Evolutionary conservation across 1,284 basidiomycete species (phyloP).

Genomic region (Rhodotorula sp.): DNA sequence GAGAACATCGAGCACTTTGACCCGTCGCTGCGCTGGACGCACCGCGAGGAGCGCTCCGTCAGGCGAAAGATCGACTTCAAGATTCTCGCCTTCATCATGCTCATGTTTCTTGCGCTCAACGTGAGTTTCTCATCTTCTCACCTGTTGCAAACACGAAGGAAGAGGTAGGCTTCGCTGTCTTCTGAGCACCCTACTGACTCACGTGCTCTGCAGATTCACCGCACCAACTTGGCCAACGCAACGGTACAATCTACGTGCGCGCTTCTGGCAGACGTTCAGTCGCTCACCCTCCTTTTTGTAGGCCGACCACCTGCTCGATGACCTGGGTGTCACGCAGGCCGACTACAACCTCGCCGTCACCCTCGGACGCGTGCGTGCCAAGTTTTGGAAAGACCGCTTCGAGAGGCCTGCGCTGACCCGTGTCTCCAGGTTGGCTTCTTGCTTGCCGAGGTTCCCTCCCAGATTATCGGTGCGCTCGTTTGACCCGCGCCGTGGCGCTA

Average conservation of each 20-base stretch:
- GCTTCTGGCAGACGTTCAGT: neutral
- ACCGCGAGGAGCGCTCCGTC: constrained; percentile 48
- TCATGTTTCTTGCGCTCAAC: constrained; percentile 44
- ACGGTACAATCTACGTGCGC: neutral
- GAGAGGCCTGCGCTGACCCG: neutral
- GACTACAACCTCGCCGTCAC: constrained; percentile 52
- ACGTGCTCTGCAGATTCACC: neutral
- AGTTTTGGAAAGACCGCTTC: neutral
- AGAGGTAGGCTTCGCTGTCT: too few species aligned
- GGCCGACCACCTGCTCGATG: constrained; percentile 52
- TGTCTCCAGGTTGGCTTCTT: constrained; percentile 20
- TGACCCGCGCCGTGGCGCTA: too few species aligned
- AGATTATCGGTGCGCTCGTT: constrained; percentile 38
- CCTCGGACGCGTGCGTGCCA: neutral
- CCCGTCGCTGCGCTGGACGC: constrained; percentile 50
- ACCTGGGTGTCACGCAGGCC: constrained; percentile 49
- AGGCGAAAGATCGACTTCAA: constrained; percentile 44
- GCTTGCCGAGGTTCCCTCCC: constrained; percentile 37
- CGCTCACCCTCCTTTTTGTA: neutral
- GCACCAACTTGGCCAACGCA: constrained; percentile 12
- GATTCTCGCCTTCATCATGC: constrained; percentile 20
- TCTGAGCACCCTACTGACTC: too few species aligned
- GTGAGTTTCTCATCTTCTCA: constrained; percentile 19
- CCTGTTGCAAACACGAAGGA: too few species aligned
- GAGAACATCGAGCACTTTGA: constrained; percentile 46